A percentile compares a stretch with the other conserved stretches of the same genome.
phyloP scores from a whole-genome alignment of 2,329 filamentous ascomycete species.

The Fusarium sororula region DNA sequence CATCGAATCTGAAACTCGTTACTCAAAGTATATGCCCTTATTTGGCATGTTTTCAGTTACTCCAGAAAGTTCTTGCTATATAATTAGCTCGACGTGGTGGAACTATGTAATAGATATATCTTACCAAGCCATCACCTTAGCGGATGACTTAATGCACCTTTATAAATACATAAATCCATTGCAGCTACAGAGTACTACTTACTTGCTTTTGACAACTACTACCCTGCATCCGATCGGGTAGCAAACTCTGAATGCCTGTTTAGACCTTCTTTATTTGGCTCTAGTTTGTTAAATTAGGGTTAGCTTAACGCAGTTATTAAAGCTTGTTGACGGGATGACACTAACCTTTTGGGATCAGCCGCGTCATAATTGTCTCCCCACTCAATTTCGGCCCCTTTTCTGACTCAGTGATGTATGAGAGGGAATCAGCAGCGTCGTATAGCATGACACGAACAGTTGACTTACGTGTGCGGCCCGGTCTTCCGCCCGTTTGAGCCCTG shows the following conservation, averaged over 20 bases:
- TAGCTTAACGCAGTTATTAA: neutral
- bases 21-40: rapidly evolving
- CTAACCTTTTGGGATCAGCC: neutral
- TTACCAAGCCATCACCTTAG: too few relatives aligned
- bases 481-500: neutral
- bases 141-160: too few relatives aligned
- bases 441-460: neutral
- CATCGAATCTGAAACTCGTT: too few relatives aligned
- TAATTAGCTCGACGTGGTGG: too few relatives aligned
- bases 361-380: neutral
- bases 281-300: too few relatives aligned
- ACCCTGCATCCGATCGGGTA: too few relatives aligned
- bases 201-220: too few relatives aligned
- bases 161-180: too few relatives aligned
- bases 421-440: neutral
- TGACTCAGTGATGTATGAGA: neutral
- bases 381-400: neutral
- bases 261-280: too few relatives aligned
- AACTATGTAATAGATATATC: rapidly evolving
- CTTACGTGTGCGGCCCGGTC: neutral
- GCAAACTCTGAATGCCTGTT: too few relatives aligned
- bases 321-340: neutral
- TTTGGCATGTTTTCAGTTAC: too few relatives aligned
- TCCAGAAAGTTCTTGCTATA: rapidly evolving
- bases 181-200: too few relatives aligned